These are phyloP conservation scores for Prinsepia uniflora DNA, from an alignment of 306 rosid species.

Conservation along the genomic window DNA sequence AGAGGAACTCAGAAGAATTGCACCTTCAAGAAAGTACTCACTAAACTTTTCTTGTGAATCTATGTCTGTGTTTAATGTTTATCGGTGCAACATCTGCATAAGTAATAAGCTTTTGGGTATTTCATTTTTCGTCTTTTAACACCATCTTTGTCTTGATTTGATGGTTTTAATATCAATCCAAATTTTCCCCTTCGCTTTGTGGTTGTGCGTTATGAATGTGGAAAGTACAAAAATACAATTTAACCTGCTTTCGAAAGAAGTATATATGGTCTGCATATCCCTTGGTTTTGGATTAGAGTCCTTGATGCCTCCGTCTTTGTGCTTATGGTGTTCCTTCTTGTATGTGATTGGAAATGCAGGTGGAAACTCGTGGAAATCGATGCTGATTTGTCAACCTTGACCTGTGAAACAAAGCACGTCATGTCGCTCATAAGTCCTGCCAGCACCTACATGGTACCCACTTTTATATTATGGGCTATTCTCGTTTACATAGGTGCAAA, in stretches of 20 bases:
- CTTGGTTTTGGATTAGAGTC: background rate
- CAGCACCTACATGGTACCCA: slow-evolving; percentile 82
- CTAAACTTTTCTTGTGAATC: slow-evolving; percentile 16
- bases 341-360: slow-evolving; percentile 40
- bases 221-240: background rate
- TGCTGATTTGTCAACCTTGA: slow-evolving; percentile 69
- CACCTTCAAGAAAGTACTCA: slow-evolving; percentile 75
- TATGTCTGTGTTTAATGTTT: background rate
- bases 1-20: slow-evolving; percentile 60
- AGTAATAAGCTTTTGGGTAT: background rate
- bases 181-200: background rate
- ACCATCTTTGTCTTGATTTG: background rate
- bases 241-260: background rate
- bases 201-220: slow-evolving; percentile 1
- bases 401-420: slow-evolving; percentile 64
- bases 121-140: background rate
- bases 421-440: slow-evolving; percentile 90
- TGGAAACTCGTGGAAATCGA: slow-evolving; percentile 86
- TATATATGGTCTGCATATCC: background rate
- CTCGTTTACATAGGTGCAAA: background rate
- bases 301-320: background rate
- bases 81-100: background rate
- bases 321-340: slow-evolving; percentile 21
- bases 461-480: slow-evolving; percentile 14
- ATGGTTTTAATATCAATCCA: background rate